A percentile compares a stretch with the other conserved stretches of the same genome.
Evolutionary conservation across 1,284 basidiomycete species (phyloP).

Genomic region (Pascua sp.): DNA sequence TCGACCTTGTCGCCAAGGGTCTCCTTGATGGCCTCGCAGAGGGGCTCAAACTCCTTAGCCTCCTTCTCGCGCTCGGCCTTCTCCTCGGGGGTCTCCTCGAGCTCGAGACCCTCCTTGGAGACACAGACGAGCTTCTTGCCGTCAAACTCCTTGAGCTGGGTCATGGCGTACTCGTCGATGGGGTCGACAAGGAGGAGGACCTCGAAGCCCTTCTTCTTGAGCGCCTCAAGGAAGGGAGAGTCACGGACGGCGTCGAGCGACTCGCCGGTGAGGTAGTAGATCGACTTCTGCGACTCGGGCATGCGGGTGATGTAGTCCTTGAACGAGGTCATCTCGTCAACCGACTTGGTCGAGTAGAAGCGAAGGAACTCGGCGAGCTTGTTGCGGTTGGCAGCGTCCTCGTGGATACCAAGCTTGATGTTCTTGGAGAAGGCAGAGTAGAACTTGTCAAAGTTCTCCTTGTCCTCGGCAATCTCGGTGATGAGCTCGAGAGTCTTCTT

Average conservation of each 20-base stretch:
- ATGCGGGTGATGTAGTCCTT: conserved; percentile 99
- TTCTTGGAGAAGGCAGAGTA: conserved; percentile 93
- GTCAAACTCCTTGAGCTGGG: conserved; percentile 99
- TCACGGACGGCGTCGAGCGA: conserved; percentile 85
- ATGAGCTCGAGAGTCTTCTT: conserved; percentile 97
- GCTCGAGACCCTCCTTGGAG: conserved; percentile 98
- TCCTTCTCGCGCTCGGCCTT: conserved; percentile 89
- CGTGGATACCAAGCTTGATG: conserved; percentile 98
- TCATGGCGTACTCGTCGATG: conserved; percentile 96
- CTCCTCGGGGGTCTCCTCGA: conserved; percentile 98
- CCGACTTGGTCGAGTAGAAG: conserved; percentile 95
- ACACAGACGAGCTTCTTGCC: conserved; percentile 97
- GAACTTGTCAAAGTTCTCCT: conserved; percentile 98
- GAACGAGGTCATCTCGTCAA: conserved; percentile 88
- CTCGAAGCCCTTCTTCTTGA: conserved; percentile 99
- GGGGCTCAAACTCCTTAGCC: conserved; percentile 75
- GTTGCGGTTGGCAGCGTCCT: conserved; percentile 97
- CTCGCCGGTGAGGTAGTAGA: conserved; percentile 99
- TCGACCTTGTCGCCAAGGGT: conserved; percentile 99
- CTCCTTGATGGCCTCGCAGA: conserved; percentile 92
- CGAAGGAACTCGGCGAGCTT: conserved; percentile 99
- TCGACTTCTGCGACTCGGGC: conserved; percentile 98
- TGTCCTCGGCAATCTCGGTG: conserved; percentile 97
- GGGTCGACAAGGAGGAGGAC: conserved; percentile 97
- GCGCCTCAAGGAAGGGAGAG: conserved; percentile 97